phyloP scores from a whole-genome alignment of 352 stramenopile genomes.

The Globisporangium nagaii region DNA sequence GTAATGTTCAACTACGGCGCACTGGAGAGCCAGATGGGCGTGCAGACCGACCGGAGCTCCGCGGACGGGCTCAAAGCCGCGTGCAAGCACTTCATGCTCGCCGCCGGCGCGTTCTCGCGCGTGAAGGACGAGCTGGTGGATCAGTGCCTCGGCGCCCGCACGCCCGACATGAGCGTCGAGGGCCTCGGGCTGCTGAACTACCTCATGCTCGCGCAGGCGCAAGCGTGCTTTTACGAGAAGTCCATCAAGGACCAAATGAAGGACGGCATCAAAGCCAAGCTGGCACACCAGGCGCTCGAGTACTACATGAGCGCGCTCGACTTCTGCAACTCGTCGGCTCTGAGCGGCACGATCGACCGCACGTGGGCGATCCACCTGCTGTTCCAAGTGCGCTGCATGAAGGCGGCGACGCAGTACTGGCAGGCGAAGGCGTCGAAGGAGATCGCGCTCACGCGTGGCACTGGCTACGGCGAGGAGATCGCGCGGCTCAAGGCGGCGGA shows the following conservation, averaged over 20 bases:
- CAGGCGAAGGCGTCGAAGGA: conserved; percentile 65
- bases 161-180: conserved; percentile 59
- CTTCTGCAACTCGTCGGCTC: conserved; percentile 41
- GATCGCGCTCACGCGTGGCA: conserved; percentile 35
- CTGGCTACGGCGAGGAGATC: conserved; percentile 78
- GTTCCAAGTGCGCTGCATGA: conserved; percentile 72
- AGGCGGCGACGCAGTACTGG: conserved; percentile 72
- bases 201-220: conserved; percentile 81
- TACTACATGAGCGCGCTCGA: conserved; percentile 57
- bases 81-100: conserved; percentile 82
- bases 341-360: conserved; percentile 48
- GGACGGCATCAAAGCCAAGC: conserved; percentile 75
- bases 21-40: conserved; percentile 74
- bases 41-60: conserved; percentile 70
- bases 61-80: conserved; percentile 77
- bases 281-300: conserved; percentile 72
- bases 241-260: conserved; percentile 87
- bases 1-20: conserved; percentile 88
- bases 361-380: conserved; percentile 61
- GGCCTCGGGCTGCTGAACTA: conserved; percentile 61
- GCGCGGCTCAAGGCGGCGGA: conserved; percentile 48
- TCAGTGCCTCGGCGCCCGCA: conserved; percentile 32
- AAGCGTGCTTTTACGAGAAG: conserved; percentile 92
- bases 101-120: conserved; percentile 62
- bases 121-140: conserved; percentile 52